Percentiles rank a stretch among this genome's conserved stretches.
phyloP scores from a whole-genome alignment of 371 early-diverging fungal species.

The Choanephora cucurbitarum region DNA sequence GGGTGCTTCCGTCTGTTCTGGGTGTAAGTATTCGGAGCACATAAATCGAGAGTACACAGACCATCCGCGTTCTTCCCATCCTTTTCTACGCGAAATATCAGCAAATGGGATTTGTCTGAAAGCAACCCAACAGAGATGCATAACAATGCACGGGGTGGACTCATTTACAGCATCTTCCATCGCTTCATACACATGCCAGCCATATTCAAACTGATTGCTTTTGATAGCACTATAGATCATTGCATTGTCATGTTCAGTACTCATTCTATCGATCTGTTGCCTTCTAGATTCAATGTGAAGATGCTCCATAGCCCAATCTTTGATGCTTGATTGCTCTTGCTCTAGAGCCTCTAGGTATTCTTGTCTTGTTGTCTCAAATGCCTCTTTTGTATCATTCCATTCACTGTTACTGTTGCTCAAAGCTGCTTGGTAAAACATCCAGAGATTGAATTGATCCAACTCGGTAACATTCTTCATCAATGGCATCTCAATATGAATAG shows the following conservation, averaged over 20 bases:
- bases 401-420: conserved; percentile 17
- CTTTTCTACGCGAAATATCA: conserved; percentile 26
- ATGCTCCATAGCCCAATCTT: conserved; percentile 30
- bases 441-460: conserved; percentile 31
- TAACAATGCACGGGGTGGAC: conserved; percentile 34
- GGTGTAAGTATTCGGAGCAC: conserved; percentile 40
- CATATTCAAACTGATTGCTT: conserved; percentile 39
- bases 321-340: conserved; percentile 8
- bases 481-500: conserved; percentile 34
- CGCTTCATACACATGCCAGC: conserved; percentile 35
- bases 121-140: conserved; percentile 45
- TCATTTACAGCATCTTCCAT: conserved; percentile 37
- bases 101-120: conserved; percentile 14
- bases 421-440: conserved; percentile 41
- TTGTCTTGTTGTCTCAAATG: conserved; percentile 24
- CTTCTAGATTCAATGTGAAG: conserved; percentile 14
- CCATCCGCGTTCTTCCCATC: conserved; percentile 45
- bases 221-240: conserved; percentile 35
- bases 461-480: conserved; percentile 38
- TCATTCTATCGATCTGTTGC: conserved; percentile 15
- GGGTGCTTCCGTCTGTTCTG: conserved; percentile 36
- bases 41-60: conserved; percentile 40
- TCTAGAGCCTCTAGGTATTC: conserved; percentile 7
- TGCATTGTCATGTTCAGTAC: conserved; percentile 38
- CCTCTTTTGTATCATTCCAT: conserved; percentile 28